Evolutionary conservation across 352 stramenopile genomes (phyloP), one percentile per base, ranked within the genome.

Genomic region (Plasmopara muralis): DNA sequence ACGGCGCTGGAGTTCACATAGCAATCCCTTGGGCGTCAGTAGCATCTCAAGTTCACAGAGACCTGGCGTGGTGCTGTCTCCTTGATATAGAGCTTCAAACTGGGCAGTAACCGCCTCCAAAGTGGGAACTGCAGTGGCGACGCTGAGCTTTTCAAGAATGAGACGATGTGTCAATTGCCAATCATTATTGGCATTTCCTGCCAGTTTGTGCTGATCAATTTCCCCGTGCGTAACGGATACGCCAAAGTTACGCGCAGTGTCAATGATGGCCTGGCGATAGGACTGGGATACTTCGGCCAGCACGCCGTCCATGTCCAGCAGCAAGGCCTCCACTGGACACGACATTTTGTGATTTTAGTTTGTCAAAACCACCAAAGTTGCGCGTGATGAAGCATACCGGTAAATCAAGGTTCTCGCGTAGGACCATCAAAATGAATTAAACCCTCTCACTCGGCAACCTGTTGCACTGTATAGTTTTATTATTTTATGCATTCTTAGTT

Each of bases 261-360:
- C 63, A 2, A 92, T 55, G 62, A 98, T 98, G 8, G 90, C 87
- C 39, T 82, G 74, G 48, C 92, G 85, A 63, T 98, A 98, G n/a
- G 88, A 98, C 50, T 87, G 69, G 15, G 83, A 93, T 5, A 98
- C 95, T 54, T 98, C 95, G 51, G 95, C 95, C 41, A 98, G 72
- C 33, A 98, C 95, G 53, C 95, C 95, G 70, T 98, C 95, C 94
- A 98, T 98, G 72, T 98, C 95, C 53, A 97, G 83, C 30, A 98
- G 76, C 44, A 98, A 67, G 34, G 83, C 85, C 53, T 90, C 57
- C 38, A 85, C 53, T 43, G 58, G 47, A 43, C 44, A 40, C 9
- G 57, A 34, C 50, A 65, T 71, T 38, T 14, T 38, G 9, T 38
- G 33, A 5, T 25, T 25, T 25, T 25, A 3, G 20, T 25, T 25